Evolutionary conservation across 2,329 filamentous ascomycete species (phyloP).

Genomic region (Epichloe scottii): DNA sequence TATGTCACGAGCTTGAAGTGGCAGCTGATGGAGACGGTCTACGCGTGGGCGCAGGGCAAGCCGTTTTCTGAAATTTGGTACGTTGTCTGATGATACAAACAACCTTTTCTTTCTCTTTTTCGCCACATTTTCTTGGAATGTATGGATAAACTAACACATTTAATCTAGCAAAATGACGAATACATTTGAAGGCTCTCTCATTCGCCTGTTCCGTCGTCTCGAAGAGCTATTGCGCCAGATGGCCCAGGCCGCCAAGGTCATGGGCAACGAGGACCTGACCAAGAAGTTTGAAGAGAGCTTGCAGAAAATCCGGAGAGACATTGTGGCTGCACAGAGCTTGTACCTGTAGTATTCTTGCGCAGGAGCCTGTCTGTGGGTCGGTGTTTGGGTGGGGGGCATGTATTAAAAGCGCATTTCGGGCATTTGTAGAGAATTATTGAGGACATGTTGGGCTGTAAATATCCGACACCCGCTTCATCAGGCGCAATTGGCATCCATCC

Average conservation of each 20-base stretch:
- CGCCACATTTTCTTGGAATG: background rate
- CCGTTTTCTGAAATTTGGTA: constrained; percentile 93
- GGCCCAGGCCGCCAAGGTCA: constrained; percentile 90
- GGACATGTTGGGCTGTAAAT: background rate
- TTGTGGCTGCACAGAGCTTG: constrained; percentile 87
- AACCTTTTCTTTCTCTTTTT: too few relatives aligned
- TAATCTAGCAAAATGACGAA: constrained; percentile 86
- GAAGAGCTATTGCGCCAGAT: constrained; percentile 93
- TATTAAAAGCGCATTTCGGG: background rate
- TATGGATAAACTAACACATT: background rate
- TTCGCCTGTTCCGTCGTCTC: constrained; percentile 86
- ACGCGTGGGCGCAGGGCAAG: constrained; percentile 79
- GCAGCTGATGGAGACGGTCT: constrained; percentile 95
- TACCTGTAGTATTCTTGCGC: constrained; percentile 52
- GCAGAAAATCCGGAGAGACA: constrained; percentile 77
- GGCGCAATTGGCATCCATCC: too few relatives aligned
- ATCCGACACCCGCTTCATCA: too few relatives aligned
- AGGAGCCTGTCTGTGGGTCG: background rate
- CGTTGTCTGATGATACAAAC: constrained; percentile 24
- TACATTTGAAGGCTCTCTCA: constrained; percentile 91
- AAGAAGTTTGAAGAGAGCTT: constrained; percentile 83
- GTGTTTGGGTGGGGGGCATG: background rate
- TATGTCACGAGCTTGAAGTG: constrained; percentile 84
- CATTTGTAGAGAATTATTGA: background rate
- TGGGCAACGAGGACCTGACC: constrained; percentile 91